These are phyloP conservation scores for Boletus rubroflammeus DNA, from an alignment of 768 basidiomycete genomes.

Conservation along the genomic window DNA sequence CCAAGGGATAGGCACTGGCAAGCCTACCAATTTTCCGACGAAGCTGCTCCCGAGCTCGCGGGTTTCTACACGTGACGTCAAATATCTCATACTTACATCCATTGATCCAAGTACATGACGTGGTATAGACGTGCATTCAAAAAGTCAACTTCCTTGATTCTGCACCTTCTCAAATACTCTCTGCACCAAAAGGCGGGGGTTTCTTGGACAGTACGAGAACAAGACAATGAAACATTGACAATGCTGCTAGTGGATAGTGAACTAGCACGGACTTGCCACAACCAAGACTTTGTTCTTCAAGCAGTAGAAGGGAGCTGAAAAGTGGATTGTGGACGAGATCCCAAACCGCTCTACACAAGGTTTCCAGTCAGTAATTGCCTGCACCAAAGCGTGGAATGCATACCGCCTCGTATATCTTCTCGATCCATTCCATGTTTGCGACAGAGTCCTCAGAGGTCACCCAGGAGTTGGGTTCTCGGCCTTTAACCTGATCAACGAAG, in stretches of 20 bases:
- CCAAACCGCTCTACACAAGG: constrained; percentile 28
- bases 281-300: neutral
- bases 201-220: neutral
- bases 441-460: constrained; percentile 50
- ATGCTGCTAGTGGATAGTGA: neutral
- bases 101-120: neutral
- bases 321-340: constrained; percentile 33
- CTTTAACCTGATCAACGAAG: constrained; percentile 57
- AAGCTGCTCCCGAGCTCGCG: too few relatives aligned
- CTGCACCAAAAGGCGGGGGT: neutral
- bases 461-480: constrained; percentile 53
- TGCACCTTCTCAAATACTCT: neutral
- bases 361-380: neutral
- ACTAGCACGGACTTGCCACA: neutral
- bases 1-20: too few relatives aligned
- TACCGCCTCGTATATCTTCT: constrained; percentile 53
- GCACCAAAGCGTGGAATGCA: constrained; percentile 8
- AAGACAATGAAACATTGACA: neutral
- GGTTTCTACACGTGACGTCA: neutral
- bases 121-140: neutral
- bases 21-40: too few relatives aligned
- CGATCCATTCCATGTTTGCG: constrained; percentile 54
- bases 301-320: constrained; percentile 17
- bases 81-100: neutral
- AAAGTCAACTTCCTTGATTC: neutral